Conservation (phyloP, 805 yeast genomes). For the Ogataea wickerhamii region DNA sequence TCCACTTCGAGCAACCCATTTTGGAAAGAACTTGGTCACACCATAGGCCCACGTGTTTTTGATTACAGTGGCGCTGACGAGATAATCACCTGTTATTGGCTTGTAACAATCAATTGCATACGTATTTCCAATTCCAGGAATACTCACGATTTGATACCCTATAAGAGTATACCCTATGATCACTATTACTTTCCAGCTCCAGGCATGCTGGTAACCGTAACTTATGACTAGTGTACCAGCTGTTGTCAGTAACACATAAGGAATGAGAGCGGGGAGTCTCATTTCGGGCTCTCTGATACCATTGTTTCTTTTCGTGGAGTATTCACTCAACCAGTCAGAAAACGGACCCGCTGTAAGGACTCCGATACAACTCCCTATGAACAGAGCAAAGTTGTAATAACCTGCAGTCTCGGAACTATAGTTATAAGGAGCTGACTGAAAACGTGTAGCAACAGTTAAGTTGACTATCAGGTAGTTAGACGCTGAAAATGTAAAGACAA, state of each 20-base stretch:
- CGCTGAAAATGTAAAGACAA: constrained; percentile 8
- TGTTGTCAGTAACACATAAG: constrained; percentile 8
- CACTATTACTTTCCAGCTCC: constrained; percentile 13
- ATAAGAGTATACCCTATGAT: constrained; percentile 9
- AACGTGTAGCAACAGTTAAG: constrained; percentile 4
- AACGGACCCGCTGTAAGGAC: constrained; percentile 8
- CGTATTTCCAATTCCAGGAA: constrained; percentile 13
- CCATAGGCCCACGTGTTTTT: constrained; percentile 15
- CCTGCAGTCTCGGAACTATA: constrained; percentile 5
- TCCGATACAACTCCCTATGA: constrained; percentile 7
- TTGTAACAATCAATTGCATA: constrained; percentile 16
- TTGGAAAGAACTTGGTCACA: constrained; percentile 10
- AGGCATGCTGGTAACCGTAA: constrained; percentile 10
- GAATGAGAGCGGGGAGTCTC: constrained; percentile 13
- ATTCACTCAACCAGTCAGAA: constrained; percentile 6
- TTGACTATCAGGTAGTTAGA: constrained; percentile 6
- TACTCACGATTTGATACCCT: constrained; percentile 11
- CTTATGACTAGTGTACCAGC: constrained; percentile 8
- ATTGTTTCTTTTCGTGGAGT: constrained; percentile 6
- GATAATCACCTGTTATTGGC: constrained; percentile 15
- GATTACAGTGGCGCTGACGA: constrained; percentile 15
- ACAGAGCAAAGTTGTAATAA: constrained; percentile 9
- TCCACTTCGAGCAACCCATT: constrained; percentile 10
- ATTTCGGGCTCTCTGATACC: constrained; percentile 10
- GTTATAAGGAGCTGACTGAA: constrained; percentile 6